Conservation (phyloP, 345 rosid species). For the Corchorus capsularis region DNA sequence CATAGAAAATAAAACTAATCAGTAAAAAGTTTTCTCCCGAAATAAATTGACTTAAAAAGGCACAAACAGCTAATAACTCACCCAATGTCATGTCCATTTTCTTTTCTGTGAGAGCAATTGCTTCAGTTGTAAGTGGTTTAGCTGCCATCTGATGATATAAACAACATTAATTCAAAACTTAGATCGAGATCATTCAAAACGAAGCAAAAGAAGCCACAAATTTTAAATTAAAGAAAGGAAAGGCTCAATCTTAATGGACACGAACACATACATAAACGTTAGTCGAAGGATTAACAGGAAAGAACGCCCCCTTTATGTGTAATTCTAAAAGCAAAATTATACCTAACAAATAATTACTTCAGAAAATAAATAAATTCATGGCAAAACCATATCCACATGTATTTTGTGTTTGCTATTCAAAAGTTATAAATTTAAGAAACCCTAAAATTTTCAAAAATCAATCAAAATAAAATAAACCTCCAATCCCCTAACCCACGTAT, state of each 20-base stretch:
- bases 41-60: not conserved
- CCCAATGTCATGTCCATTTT: slow-evolving; percentile 91
- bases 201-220: not conserved
- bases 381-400: not conserved
- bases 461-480: not conserved
- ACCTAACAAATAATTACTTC: too few relatives aligned
- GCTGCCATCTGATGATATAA: slow-evolving; percentile 50
- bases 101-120: slow-evolving; percentile 84
- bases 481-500: not conserved
- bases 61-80: slow-evolving; percentile 21
- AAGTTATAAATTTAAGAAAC: not conserved
- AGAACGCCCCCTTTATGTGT: not conserved
- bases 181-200: not conserved
- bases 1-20: slow-evolving; percentile 12
- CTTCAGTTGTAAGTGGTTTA: slow-evolving; percentile 69
- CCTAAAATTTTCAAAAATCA: not conserved
- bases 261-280: not conserved
- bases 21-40: not conserved
- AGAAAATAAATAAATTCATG: not conserved
- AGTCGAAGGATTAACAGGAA: not conserved
- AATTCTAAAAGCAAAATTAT: not conserved
- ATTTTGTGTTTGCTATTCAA: not conserved
- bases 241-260: not conserved
- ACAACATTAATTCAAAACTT: not conserved
- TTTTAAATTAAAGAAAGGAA: not conserved